These are phyloP conservation scores for Euphorbia pulcherrima DNA, from an alignment of 345 rosid species.

Conservation along the genomic window DNA sequence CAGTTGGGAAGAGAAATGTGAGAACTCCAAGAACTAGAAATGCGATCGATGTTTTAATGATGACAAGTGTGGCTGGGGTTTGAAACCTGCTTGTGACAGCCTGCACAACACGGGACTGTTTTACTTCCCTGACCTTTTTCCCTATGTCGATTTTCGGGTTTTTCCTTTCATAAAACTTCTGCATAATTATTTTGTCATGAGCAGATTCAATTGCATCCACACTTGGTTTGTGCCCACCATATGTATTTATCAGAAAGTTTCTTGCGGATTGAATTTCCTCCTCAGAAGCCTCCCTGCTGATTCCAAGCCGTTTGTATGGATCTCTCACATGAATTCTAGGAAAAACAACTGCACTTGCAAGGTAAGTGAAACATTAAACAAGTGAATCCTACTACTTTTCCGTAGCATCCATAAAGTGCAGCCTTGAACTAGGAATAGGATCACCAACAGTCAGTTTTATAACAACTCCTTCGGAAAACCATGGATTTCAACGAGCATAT, in stretches of 20 bases:
- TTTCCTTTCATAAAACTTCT: constrained; percentile 77
- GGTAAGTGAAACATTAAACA: background rate
- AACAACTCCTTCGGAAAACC: constrained; percentile 1
- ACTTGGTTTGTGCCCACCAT: constrained; percentile 83
- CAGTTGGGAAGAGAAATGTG: constrained; percentile 84
- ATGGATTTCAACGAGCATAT: background rate
- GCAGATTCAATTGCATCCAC: constrained; percentile 89
- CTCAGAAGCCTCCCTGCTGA: constrained; percentile 90
- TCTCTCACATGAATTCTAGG: constrained; percentile 80
- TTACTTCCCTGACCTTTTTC: constrained; percentile 68
- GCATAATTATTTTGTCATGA: constrained; percentile 90
- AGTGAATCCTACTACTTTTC: background rate
- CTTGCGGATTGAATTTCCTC: constrained; percentile 92
- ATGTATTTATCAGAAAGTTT: constrained; percentile 74
- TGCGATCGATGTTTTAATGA: constrained; percentile 55
- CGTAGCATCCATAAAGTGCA: background rate
- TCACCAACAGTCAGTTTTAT: background rate
- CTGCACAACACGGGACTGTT: constrained; percentile 65
- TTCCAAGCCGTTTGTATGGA: constrained; percentile 86
- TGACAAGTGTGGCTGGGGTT: constrained; percentile 58
- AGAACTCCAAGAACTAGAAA: constrained; percentile 71
- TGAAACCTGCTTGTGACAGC: constrained; percentile 64
- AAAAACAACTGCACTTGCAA: constrained; percentile 51
- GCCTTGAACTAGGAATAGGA: no score
- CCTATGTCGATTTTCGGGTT: constrained; percentile 72